Base-by-base conservation (phyloP, 2,329 filamentous ascomycete genomes). In the Xylaria hypoxylon region DNA sequence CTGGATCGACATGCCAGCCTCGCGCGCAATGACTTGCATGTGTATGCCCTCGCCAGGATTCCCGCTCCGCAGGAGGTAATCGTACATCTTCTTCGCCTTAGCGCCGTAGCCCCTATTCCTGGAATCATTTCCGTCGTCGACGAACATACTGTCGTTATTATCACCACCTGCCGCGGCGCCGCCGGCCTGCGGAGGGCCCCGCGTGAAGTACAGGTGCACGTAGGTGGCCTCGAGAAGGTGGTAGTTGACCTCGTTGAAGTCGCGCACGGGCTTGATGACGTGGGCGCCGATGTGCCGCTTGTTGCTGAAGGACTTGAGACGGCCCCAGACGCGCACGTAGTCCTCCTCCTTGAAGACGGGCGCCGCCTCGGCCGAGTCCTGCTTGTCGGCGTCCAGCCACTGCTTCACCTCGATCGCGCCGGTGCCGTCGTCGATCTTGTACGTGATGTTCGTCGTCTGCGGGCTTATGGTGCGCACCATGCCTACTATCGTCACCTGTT, bases 401-500 rank as follows among this genome's bases (percentile, higher is more conserved):
- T 92, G 90, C 83, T 96, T 96, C 72, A 93, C 94, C 80, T 99
- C 96, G 74, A 97, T 90, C 68, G 90, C 86, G 67, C 93, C 94
- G 1, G 96, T 99, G 78, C 96, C 96, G 80, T 99, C 96, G 81
- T 99, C 96, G 74, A 99, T 84, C 75, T 90, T 92, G 86, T 96
- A 97, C 51, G 93, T 97, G 72, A 94, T 89, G 82, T 97, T 96
- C 72, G 95, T 97, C 45, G 91, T 87, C 82, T 97, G 93, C n/a
- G 87, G 86, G 77, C 89, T 92, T 80, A 97, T 89, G 80, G 90
- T 90, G 78, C 94, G 93, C 74, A 99, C 90, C 84, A 97, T 95
- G 59, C 93, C 96, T 67, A 99, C 89, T 72, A 98, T 90, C 33
- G 92, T 95, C 68, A 96, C 83, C 82, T 95, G 86, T 47, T 89